These are phyloP conservation scores for Penicillium corylophilum DNA, from an alignment of 2,329 filamentous ascomycete species.

Conservation along the genomic window DNA sequence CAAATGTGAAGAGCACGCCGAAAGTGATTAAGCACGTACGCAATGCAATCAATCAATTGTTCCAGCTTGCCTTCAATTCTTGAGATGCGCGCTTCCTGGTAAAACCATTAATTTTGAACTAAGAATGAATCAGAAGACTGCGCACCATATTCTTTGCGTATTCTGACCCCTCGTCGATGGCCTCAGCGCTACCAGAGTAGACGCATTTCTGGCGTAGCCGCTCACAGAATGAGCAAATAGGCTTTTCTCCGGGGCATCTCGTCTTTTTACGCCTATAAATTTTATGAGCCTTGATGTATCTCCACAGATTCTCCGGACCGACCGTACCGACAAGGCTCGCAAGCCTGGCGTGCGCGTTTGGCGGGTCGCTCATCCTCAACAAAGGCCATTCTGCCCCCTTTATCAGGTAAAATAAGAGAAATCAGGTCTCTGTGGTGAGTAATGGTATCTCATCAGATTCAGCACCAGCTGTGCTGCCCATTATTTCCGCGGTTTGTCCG, in stretches of 20 bases:
- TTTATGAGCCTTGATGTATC: not conserved
- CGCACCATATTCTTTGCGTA: slow-evolving; percentile 15
- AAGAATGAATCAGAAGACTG: too few relatives aligned
- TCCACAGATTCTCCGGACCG: not conserved
- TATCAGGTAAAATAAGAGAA: not conserved
- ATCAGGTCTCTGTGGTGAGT: not conserved
- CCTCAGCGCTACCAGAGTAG: not conserved
- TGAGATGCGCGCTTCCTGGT: slow-evolving; percentile 19
- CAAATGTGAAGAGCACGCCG: not conserved
- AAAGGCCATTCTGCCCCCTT: not conserved
- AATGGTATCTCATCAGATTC: not conserved
- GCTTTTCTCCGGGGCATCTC: not conserved
- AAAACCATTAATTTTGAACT: not conserved
- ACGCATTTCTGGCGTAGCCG: not conserved
- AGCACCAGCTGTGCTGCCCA: not conserved
- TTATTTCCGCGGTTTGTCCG: not conserved
- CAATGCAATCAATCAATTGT: slow-evolving; percentile 16
- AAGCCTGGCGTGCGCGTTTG: not conserved
- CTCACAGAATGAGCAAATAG: not conserved
- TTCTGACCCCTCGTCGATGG: slow-evolving; percentile 3
- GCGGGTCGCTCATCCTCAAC: not conserved
- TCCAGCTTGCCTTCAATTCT: slow-evolving; percentile 24
- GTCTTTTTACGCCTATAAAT: not conserved
- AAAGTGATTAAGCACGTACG: slow-evolving; percentile 1
- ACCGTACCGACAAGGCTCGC: not conserved